Evolutionary conservation across 2,329 filamentous ascomycete species (phyloP), one percentile per base, ranked within the genome.

Genomic region (Coniella vitis): DNA sequence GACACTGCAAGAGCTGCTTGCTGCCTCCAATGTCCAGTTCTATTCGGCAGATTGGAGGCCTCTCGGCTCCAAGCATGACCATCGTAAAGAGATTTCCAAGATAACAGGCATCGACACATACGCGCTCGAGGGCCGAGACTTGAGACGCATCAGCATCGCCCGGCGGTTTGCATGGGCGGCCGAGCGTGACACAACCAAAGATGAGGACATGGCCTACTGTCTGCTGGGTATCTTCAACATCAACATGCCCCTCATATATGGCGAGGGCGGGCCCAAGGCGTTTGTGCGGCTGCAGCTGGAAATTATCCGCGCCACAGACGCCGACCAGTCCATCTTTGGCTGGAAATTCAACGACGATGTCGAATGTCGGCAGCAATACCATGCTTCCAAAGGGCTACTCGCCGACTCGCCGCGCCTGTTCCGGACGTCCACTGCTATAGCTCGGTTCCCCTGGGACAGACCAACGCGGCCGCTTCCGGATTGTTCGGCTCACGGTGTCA

Each of bases 1-100:
- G 45, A 51, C 49, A 13, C 45, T 52, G 19, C 47, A 52, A 21
- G 50, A 52, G 35, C 56, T 57, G n/a, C 25, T 57, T 13, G 55
- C 49, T 2, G 41, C 55, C 0, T 31, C 12, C 12, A 17, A 44
- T 1, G 20, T 60, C 13, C 37, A 38, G 14, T 60, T 57, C 39
- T 59, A 46, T 34, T 47, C 42, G 42, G 38, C 29, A 31, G 45
- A 47, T 20, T 57, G 54, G 57, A 38, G 16, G 8, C 38, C 22
- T 10, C 38, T 46, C 4, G 48, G 48, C 12, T 32, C 47, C 22
- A 41, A 47, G 20, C 36, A 14, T 1, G 36, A 17, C 19, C 14
- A 16, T 8, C 14, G 8, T 9, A n/a, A 22, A 7, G 17, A 9
- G 17, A 12, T 21, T 4, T 40, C 38, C 21, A 31, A 25, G 2